Evolutionary conservation across 768 basidiomycete species (phyloP), one percentile per base, ranked within the genome.

Genomic region (Lentinula sp.): DNA sequence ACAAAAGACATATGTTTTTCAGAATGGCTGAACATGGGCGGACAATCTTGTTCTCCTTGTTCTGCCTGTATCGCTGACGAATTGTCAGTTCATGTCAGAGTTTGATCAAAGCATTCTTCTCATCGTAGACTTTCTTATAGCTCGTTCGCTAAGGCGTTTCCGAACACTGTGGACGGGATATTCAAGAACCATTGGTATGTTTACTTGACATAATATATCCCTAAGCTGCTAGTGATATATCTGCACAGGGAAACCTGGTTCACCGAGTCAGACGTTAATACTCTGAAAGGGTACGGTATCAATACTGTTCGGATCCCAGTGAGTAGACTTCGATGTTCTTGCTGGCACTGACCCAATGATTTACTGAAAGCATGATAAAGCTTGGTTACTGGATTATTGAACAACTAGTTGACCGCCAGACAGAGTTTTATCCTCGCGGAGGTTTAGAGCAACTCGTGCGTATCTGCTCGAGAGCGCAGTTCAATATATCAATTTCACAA

Each of bases 351-450:
- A 40, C 32, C 9, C 61, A 52, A 31, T 52, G 11, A 23, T 4
- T 39, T 9, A 49, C 31, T 40, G 52, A 18, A 7, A 13, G 10
- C 0, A 48, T 1, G 37, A 51, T 40, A 3, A 43, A 91, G 89
- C 81, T 92, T 43, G 90, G 91, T 0, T 93, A 87, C 69, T 93
- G 91, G 91, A 85, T 92, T 51, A 74, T 93, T 7, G 91, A 93
- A 68, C 78, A 76, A 3, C 74, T 93, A 7, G 90, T 92, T 0
- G 68, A 91, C 68, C 78, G 85, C 4, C 65, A 66, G 1, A 75
- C 72, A 1, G 91, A 92, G 68, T 80, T 76, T 50, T 92, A 80
- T 68, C 86, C 89, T 13, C 79, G 82, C 39, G 91, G 91, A 18
- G 91, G 91, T 32, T 77, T 93, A 37, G 59, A 66, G 3, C 80